Evolutionary conservation across 768 basidiomycete genomes (phyloP).

Genomic region (Suillus americanus): DNA sequence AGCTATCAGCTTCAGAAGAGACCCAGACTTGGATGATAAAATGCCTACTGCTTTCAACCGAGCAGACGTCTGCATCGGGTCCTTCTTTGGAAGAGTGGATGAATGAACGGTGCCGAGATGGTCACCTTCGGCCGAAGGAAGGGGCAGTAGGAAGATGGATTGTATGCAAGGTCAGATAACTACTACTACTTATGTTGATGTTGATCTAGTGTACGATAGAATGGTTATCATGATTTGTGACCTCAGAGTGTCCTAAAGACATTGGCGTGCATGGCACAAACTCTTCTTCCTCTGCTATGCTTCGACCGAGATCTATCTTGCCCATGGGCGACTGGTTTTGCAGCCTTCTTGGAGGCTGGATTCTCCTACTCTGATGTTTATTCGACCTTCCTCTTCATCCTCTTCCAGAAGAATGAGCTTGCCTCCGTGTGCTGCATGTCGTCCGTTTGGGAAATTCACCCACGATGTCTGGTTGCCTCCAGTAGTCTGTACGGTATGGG

Average conservation of each 20-base stretch:
- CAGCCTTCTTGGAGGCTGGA: not conserved
- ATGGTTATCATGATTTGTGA: not conserved
- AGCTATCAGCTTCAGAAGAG: slow-evolving; percentile 42
- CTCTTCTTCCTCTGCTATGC: not conserved
- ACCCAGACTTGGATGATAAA: slow-evolving; percentile 48
- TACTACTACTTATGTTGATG: not conserved
- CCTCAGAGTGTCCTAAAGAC: not conserved
- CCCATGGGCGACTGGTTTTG: not conserved
- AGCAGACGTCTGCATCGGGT: slow-evolving; percentile 27
- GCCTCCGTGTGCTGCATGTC: not conserved
- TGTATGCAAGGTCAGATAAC: slow-evolving; percentile 49
- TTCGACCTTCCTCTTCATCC: not conserved
- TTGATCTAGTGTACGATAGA: not conserved
- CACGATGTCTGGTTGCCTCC: not conserved
- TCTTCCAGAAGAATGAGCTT: not conserved
- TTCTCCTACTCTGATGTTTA: not conserved
- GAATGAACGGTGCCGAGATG: slow-evolving; percentile 36
- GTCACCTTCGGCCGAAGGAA: slow-evolving; percentile 54
- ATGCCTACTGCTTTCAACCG: slow-evolving; percentile 45
- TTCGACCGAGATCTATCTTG: not conserved
- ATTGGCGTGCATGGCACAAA: not conserved
- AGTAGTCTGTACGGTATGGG: not conserved
- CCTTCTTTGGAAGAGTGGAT: slow-evolving; percentile 56
- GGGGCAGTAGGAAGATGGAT: slow-evolving; percentile 60
- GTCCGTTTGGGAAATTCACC: not conserved